phyloP scores from a whole-genome alignment of 306 rosid species.

The Begonia loranthoides region DNA sequence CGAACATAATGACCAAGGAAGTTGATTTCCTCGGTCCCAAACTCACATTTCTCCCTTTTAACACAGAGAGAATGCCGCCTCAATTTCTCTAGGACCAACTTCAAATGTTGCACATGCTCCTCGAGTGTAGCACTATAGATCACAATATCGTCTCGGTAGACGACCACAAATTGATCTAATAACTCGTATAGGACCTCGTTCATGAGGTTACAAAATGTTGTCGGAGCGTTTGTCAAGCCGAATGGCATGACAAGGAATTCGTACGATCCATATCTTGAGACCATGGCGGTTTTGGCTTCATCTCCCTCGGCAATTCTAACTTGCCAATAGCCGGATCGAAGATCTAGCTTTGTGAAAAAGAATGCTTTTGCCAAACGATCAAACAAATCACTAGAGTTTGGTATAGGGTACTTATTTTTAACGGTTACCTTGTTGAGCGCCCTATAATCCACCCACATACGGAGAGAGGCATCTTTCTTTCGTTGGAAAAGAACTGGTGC shows the following conservation, averaged over 20 bases:
- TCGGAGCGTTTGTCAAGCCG: not conserved
- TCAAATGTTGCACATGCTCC: no score
- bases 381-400: not conserved
- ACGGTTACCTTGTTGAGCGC: not conserved
- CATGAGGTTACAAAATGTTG: no score
- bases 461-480: not conserved
- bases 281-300: not conserved
- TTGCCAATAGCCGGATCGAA: not conserved
- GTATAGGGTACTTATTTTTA: not conserved
- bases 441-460: constrained; percentile 1
- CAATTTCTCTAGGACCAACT: no score
- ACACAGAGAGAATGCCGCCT: no score
- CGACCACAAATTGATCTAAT: no score
- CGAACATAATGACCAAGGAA: no score
- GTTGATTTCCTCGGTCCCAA: no score
- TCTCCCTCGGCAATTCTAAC: not conserved
- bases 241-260: not conserved
- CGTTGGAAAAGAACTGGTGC: not conserved
- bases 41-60: no score
- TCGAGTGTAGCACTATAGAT: no score
- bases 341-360: not conserved
- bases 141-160: no score
- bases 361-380: not conserved
- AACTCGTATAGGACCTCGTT: no score
- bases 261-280: not conserved